Percentiles rank a stretch among this genome's conserved stretches.
phyloP scores from a whole-genome alignment of 2,329 filamentous ascomycete species.

The Ascomycota sp. region DNA sequence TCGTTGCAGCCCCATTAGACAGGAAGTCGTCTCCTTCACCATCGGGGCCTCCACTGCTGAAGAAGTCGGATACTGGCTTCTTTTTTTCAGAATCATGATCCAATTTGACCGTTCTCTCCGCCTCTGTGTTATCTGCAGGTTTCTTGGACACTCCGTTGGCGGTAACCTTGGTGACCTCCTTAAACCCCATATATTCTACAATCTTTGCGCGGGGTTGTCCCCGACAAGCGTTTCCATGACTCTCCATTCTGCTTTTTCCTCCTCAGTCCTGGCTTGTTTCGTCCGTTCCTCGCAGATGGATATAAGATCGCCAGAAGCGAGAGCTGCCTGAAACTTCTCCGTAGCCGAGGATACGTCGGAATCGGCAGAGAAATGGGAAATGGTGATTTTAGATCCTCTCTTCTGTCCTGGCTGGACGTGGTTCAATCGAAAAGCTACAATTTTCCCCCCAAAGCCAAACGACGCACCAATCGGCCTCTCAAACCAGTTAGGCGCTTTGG shows the following conservation, averaged over 20 bases:
- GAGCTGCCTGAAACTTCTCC: conserved; percentile 66
- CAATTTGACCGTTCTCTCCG: conserved; percentile 10
- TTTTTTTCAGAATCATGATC: conserved; percentile 21
- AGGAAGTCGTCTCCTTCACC: conserved; percentile 71
- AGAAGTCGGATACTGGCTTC: conserved; percentile 58
- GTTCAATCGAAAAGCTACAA: conserved; percentile 52
- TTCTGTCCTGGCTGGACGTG: conserved; percentile 40
- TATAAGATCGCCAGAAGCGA: conserved; percentile 57
- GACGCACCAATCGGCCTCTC: conserved; percentile 68
- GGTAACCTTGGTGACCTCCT: conserved; percentile 33
- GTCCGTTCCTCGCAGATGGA: conserved; percentile 66
- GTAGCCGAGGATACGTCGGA: conserved; percentile 67
- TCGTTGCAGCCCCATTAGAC: conserved; percentile 64
- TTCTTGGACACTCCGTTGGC: conserved; percentile 9
- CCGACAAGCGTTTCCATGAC: conserved; percentile 79
- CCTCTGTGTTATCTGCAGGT: conserved; percentile 6
- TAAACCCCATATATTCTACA: conserved; percentile 77
- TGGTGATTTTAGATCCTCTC: conserved; percentile 54
- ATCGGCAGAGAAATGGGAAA: conserved; percentile 79
- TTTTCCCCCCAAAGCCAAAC: conserved; percentile 89
- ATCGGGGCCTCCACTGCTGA: conserved; percentile 45
- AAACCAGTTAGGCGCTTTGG: conserved; percentile 76
- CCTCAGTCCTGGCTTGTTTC: conserved; percentile 54
- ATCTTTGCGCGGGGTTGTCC: conserved; percentile 67
- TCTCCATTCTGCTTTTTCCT: conserved; percentile 91